Percentiles rank a stretch among this genome's conserved stretches.
phyloP scores from a whole-genome alignment of 805 yeast species.

The Myxozyma neotropica region DNA sequence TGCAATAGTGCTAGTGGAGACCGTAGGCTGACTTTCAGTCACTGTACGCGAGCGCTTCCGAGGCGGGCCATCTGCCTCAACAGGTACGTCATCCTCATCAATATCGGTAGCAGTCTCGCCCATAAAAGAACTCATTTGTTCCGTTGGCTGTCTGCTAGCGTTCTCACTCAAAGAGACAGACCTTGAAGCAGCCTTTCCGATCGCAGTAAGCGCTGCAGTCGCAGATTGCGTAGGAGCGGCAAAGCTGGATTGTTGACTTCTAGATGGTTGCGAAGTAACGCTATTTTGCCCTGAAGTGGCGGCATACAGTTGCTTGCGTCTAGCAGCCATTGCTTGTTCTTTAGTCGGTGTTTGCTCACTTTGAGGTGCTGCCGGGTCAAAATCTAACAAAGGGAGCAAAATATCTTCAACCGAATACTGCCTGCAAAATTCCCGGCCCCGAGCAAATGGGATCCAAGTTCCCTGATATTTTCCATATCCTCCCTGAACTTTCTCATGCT shows the following conservation, averaged over 20 bases:
- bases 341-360: constrained; percentile 52
- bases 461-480: constrained; percentile 78
- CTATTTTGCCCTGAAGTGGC: constrained; percentile 22
- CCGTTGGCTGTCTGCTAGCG: constrained; percentile 7
- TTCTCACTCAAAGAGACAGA: background rate
- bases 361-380: constrained; percentile 42
- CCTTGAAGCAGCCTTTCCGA: constrained; percentile 20
- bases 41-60: constrained; percentile 27
- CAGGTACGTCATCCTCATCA: constrained; percentile 22
- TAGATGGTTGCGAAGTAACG: constrained; percentile 1
- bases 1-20: no score
- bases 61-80: constrained; percentile 21
- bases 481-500: constrained; percentile 71
- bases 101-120: constrained; percentile 28
- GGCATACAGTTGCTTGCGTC: constrained; percentile 40
- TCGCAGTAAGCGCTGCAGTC: constrained; percentile 29
- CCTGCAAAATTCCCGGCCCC: constrained; percentile 53
- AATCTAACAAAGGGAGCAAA: constrained; percentile 53
- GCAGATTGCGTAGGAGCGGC: constrained; percentile 11
- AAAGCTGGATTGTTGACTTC: background rate
- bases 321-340: constrained; percentile 51
- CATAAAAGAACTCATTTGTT: background rate
- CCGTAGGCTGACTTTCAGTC: no score
- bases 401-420: constrained; percentile 60
- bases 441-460: constrained; percentile 63